phyloP scores from a whole-genome alignment of 2,329 filamentous ascomycete species.

The Epicoccum sorghinum region DNA sequence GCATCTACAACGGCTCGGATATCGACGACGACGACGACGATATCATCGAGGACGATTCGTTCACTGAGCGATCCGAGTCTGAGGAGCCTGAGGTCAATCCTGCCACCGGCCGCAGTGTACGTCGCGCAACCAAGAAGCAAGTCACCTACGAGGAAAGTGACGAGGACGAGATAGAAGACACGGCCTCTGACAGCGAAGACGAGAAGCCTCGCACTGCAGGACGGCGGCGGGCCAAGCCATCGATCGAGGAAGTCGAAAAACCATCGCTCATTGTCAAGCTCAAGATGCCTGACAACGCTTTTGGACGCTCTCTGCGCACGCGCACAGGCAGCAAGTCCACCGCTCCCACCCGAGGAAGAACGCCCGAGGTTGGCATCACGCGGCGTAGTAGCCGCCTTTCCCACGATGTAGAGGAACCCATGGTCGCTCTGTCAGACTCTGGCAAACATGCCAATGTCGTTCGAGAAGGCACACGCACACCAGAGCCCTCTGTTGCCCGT shows the following conservation, averaged over 20 bases:
- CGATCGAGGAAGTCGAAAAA: conserved; percentile 36
- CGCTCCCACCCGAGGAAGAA: conserved; percentile 40
- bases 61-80: conserved; percentile 46
- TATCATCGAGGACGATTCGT: conserved; percentile 54
- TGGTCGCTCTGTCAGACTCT: conserved; percentile 64
- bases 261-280: conserved; percentile 51
- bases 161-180: conserved; percentile 52
- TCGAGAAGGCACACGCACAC: conserved; percentile 60
- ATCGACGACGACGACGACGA: conserved; percentile 56
- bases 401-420: conserved; percentile 61
- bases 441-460: conserved; percentile 63
- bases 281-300: conserved; percentile 41
- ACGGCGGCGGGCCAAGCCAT: conserved; percentile 31
- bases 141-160: conserved; percentile 64
- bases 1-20: conserved; percentile 43
- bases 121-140: conserved; percentile 61
- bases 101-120: conserved; percentile 60
- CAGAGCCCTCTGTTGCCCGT: conserved; percentile 52
- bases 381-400: conserved; percentile 65
- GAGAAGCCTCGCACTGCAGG: conserved; percentile 28
- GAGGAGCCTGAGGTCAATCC: conserved; percentile 62
- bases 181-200: conserved; percentile 41
- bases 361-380: conserved; percentile 45
- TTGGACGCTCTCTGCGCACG: conserved; percentile 40
- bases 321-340: conserved; percentile 50